A percentile compares a stretch with the other conserved stretches of the same genome.
Evolutionary conservation across 2,329 filamentous ascomycete genomes (phyloP).

Genomic region (Fusarium albidum): DNA sequence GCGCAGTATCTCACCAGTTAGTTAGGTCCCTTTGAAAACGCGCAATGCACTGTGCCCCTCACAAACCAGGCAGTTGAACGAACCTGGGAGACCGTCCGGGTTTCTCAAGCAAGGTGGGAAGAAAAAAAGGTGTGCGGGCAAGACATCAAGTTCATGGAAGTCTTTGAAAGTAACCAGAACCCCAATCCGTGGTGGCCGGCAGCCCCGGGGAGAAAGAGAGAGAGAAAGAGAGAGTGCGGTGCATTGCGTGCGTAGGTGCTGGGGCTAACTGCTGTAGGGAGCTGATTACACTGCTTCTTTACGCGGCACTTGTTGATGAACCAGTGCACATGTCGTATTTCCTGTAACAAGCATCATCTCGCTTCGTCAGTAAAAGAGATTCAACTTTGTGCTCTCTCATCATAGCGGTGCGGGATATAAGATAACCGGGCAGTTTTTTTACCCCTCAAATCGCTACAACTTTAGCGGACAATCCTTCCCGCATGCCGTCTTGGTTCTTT

Average conservation of each 20-base stretch:
- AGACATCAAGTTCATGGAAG: slow-evolving; percentile 8
- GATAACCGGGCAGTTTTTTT: slow-evolving; percentile 11
- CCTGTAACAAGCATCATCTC: slow-evolving; percentile 1
- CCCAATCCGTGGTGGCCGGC: background rate
- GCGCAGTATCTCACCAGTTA: background rate
- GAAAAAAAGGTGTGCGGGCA: slow-evolving; percentile 18
- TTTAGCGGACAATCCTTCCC: slow-evolving; percentile 20
- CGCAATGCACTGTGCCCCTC: slow-evolving; percentile 19
- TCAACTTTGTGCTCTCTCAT: slow-evolving; percentile 1
- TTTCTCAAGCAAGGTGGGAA: slow-evolving; percentile 37
- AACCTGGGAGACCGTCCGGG: slow-evolving; percentile 18
- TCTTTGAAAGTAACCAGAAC: slow-evolving; percentile 6
- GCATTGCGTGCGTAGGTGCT: no score
- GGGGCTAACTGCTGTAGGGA: no score
- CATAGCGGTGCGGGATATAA: background rate
- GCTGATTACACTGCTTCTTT: slow-evolving; percentile 1
- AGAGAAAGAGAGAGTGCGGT: background rate
- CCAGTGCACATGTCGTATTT: no score
- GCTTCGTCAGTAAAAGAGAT: no score
- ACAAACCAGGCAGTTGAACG: slow-evolving; percentile 6
- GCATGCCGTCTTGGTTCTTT: slow-evolving; percentile 21
- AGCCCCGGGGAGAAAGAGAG: background rate
- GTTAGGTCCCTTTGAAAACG: slow-evolving; percentile 13
- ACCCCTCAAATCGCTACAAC: slow-evolving; percentile 34
- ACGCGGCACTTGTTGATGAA: slow-evolving; percentile 28